A percentile compares a stretch with the other conserved stretches of the same genome.
Conservation (phyloP, 352 stramenopile genomes). For the Globisporangium spinosum region DNA sequence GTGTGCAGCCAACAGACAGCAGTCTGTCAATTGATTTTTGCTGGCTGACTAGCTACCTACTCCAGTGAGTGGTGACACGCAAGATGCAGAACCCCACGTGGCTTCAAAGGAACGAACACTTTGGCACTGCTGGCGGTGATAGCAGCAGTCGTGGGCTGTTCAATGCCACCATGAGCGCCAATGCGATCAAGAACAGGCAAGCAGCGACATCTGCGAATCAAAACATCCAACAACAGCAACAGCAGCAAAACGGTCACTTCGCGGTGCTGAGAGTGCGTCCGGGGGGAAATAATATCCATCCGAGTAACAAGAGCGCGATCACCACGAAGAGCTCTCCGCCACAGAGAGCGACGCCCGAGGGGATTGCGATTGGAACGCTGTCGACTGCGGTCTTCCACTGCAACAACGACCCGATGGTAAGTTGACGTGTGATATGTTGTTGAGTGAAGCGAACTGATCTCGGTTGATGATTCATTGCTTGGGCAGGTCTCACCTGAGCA, state of each 20-base stretch:
- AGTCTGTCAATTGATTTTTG: neutral
- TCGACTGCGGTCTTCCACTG: conserved; percentile 23
- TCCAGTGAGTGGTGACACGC: neutral
- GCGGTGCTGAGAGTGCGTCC: conserved; percentile 17
- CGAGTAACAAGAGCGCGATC: conserved; percentile 1
- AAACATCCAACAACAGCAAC: conserved; percentile 5
- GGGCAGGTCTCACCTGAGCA: conserved; percentile 25
- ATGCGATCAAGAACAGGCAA: neutral
- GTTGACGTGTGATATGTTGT: neutral
- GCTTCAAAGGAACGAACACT: neutral
- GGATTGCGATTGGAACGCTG: conserved; percentile 28
- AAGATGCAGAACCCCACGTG: conserved; percentile 6
- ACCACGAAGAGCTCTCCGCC: conserved; percentile 9
- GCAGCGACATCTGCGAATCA: conserved; percentile 4
- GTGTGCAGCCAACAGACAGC: neutral
- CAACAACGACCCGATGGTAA: conserved; percentile 18
- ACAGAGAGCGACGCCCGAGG: conserved; percentile 1
- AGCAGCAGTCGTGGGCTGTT: neutral
- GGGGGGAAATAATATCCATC: conserved; percentile 8
- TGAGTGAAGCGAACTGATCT: neutral
- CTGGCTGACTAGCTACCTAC: conserved; percentile 1
- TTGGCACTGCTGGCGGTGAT: neutral
- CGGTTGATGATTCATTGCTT: neutral
- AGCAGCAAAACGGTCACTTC: neutral
- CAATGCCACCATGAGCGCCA: neutral